phyloP scores from a whole-genome alignment of 768 basidiomycete species.

The Termitomyces eurrhizus region DNA sequence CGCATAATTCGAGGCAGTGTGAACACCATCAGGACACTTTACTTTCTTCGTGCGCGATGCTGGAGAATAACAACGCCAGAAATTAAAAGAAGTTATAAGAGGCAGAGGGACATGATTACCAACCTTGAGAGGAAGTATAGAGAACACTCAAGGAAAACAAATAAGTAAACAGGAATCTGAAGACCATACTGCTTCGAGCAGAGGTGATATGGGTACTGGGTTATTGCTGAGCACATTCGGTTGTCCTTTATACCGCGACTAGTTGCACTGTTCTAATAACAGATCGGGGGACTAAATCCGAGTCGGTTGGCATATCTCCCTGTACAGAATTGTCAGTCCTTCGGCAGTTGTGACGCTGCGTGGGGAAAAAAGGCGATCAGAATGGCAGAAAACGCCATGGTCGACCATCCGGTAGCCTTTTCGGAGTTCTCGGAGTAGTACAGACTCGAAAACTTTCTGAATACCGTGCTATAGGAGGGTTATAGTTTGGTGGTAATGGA shows the following conservation, averaged over 20 bases:
- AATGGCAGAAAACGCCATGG: background rate
- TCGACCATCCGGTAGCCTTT: background rate
- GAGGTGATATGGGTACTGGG: background rate
- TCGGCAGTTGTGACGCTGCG: background rate
- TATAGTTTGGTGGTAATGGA: background rate
- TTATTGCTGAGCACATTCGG: background rate
- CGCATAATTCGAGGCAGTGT: background rate
- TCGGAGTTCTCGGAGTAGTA: background rate
- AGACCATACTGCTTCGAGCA: background rate
- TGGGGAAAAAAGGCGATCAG: background rate
- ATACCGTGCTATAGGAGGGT: background rate
- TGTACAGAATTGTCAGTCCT: background rate
- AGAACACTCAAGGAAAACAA: background rate
- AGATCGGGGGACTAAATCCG: background rate
- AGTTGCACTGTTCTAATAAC: too few species aligned
- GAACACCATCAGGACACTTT: constrained; percentile 1
- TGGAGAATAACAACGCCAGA: background rate
- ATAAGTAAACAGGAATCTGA: background rate
- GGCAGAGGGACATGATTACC: background rate
- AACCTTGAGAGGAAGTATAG: background rate
- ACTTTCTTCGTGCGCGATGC: background rate
- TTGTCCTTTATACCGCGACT: background rate
- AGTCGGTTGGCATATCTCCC: background rate
- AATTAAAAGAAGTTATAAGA: background rate
- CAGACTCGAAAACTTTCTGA: too few species aligned